Percentiles rank a stretch among this genome's conserved stretches.
Conservation (phyloP, 2,329 filamentous ascomycete genomes). For the Cladosporium sp. region DNA sequence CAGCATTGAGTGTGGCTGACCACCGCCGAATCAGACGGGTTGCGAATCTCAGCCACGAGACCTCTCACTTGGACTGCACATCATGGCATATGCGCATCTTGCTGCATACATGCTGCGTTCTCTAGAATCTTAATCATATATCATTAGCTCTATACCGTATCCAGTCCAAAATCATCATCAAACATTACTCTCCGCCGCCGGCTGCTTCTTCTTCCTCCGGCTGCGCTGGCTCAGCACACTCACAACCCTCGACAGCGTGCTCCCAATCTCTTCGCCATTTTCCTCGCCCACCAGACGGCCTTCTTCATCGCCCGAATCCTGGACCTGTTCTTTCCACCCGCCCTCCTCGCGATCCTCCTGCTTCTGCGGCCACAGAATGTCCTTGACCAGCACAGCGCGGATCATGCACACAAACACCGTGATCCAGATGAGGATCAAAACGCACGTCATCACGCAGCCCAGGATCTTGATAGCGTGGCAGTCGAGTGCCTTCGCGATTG, state of each 20-base stretch:
- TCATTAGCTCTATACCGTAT: not conserved
- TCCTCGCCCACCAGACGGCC: not conserved
- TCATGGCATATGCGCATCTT: too few species aligned
- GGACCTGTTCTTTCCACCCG: constrained; percentile 47
- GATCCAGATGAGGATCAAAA: constrained; percentile 68
- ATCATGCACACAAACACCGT: constrained; percentile 72
- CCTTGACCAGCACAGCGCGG: constrained; percentile 62
- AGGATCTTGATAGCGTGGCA: constrained; percentile 62
- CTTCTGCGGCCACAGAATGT: constrained; percentile 77
- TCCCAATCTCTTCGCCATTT: not conserved
- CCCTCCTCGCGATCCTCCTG: constrained; percentile 66
- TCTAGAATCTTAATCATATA: not conserved
- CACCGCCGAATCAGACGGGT: not conserved
- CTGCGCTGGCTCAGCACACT: constrained; percentile 12
- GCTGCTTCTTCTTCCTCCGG: constrained; percentile 13
- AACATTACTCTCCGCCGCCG: not conserved
- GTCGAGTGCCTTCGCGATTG: constrained; percentile 60
- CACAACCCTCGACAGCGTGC: constrained; percentile 5
- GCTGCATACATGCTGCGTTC: too few species aligned
- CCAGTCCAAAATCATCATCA: not conserved
- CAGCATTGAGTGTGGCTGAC: not conserved
- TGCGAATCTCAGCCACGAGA: not conserved
- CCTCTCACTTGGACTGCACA: not conserved
- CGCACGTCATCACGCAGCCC: constrained; percentile 67
- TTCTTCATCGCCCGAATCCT: not conserved